Evolutionary conservation across 1,284 basidiomycete genomes (phyloP), one percentile per base, ranked within the genome.

Genomic region (Dichomitus squalens): DNA sequence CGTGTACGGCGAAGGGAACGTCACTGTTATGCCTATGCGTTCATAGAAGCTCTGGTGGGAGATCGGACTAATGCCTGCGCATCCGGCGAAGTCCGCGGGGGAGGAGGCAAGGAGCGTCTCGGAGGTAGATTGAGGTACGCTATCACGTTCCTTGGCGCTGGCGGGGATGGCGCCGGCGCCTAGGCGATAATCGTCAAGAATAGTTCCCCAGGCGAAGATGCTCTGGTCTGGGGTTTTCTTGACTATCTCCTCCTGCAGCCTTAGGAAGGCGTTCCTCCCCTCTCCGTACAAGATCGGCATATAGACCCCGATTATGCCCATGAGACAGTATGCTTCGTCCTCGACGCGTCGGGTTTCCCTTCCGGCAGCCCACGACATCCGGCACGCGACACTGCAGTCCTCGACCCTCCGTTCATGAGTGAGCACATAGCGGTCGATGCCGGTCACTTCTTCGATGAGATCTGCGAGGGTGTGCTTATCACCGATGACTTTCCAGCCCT

Each of bases 311-410:
- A n/a, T n/a, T n/a, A n/a, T n/a, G n/a, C n/a, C n/a, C n/a, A n/a
- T 60, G 49, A 64, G 62, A 16, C 59, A 53, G 38, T 61, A 64
- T 23, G 62, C 59, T 34, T 52, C 50, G 49, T 64, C 57, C 44
- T 61, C 62, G 27, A 56, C 44, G 35, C 59, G 59, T 21, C 49
- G 38, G 1, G 62, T 53, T 36, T 52, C 29, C 2, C 62, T 52
- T 16, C 23, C 29, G n/a, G 59, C 62, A 3, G 62, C 62, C 62
- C 59, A 64, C 3, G 59, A 60, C 59, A 64, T 59, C 14, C 62
- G 59, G 27, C 57, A 57, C 3, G 62, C 62, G 49, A 64, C 29
- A 52, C 62, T 58, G 40, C 60, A 57, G 23, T 60, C 54, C 25
- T 53, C 56, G 14, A 60, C 48, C 2, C 49, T 27, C 7, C 57